These are phyloP conservation scores for Ophiognomonia clavigignenti-juglandacearum DNA, from an alignment of 2,329 filamentous ascomycete species.

Conservation along the genomic window DNA sequence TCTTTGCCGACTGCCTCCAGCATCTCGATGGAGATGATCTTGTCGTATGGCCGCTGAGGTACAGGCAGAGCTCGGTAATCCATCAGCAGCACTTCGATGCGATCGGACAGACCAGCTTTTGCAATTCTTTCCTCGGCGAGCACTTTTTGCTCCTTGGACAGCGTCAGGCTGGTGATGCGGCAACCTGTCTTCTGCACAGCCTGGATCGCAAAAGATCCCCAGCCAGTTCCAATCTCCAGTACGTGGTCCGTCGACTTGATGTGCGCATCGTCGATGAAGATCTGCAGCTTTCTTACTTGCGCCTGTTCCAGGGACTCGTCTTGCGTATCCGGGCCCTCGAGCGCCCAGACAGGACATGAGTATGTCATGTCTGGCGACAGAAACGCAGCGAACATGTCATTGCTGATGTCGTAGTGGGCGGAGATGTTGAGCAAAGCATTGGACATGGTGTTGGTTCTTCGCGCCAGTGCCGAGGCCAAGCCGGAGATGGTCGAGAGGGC, in stretches of 20 bases:
- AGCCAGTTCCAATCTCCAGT: constrained; percentile 71
- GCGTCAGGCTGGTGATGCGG: constrained; percentile 62
- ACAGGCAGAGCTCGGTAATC: constrained; percentile 62
- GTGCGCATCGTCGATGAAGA: constrained; percentile 60
- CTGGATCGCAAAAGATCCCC: constrained; percentile 69
- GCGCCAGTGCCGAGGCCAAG: constrained; percentile 53
- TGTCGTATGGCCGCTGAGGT: constrained; percentile 56
- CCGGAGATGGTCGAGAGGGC: constrained; percentile 54
- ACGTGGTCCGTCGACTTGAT: constrained; percentile 64
- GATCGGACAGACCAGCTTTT: constrained; percentile 52
- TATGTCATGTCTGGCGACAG: constrained; percentile 74
- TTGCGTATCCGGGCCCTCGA: constrained; percentile 31
- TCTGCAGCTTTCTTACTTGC: constrained; percentile 61
- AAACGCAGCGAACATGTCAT: constrained; percentile 71
- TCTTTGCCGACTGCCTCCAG: constrained; percentile 67
- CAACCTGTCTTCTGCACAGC: constrained; percentile 64
- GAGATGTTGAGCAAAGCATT: constrained; percentile 61
- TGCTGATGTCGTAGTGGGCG: constrained; percentile 72
- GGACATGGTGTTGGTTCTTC: constrained; percentile 51
- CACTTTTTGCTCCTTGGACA: constrained; percentile 64
- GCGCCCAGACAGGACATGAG: constrained; percentile 63
- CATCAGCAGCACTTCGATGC: constrained; percentile 60
- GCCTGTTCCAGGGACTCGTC: constrained; percentile 59
- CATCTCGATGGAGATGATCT: constrained; percentile 74
- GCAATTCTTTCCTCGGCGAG: constrained; percentile 62